Conservation (phyloP, 2,329 filamentous ascomycete genomes). For the Colletotrichum lupini region DNA sequence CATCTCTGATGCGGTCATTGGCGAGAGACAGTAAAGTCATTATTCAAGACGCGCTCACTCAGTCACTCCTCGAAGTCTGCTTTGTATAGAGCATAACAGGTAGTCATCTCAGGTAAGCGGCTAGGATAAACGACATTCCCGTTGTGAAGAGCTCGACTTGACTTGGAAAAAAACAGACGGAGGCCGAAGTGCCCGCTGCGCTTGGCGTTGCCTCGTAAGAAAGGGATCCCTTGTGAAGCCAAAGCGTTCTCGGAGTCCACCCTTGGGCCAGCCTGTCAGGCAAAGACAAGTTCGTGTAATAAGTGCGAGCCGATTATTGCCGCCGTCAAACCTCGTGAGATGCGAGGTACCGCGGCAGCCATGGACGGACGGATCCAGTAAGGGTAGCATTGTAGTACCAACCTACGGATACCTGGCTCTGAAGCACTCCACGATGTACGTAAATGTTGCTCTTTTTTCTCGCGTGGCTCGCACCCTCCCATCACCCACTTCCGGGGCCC, state of each 20-base stretch:
- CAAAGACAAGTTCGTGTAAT: too few species aligned
- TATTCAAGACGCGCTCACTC: background rate
- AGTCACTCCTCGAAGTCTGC: too few species aligned
- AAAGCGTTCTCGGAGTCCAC: background rate
- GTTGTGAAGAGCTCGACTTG: background rate
- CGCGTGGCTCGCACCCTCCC: slow-evolving; percentile 4
- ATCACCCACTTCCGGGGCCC: background rate
- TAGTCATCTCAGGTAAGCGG: background rate
- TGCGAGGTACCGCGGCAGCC: background rate
- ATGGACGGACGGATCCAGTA: background rate
- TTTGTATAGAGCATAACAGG: background rate
- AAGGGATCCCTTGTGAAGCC: slow-evolving; percentile 12
- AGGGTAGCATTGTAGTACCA: background rate
- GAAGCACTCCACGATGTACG: background rate
- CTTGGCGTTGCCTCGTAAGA: background rate
- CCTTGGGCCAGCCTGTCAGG: background rate
- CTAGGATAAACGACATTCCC: background rate
- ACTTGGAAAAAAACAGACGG: background rate
- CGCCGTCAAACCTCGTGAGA: background rate
- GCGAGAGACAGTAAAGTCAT: background rate
- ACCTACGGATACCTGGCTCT: too few species aligned
- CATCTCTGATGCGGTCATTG: background rate
- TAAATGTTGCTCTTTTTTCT: background rate
- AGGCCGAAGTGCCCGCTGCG: slow-evolving; percentile 1
- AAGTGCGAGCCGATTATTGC: slow-evolving; percentile 11